Evolutionary conservation across 768 basidiomycete species (phyloP), one percentile per base, ranked within the genome.

Genomic region (Porphyrellus cyaneotinctus): DNA sequence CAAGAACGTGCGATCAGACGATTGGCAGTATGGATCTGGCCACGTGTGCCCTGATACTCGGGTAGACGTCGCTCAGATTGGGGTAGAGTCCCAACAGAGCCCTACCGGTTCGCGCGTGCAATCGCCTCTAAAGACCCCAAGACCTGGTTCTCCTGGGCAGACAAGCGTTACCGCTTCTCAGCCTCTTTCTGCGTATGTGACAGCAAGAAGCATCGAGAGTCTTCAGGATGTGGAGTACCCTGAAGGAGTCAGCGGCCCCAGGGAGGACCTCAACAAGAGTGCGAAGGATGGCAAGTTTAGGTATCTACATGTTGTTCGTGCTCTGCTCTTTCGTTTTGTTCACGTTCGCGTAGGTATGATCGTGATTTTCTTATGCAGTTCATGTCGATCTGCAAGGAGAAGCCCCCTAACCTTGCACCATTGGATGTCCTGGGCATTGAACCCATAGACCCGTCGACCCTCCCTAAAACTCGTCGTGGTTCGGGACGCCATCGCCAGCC

Each of bases 301-400:
- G 91, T 90, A 71, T 54, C 62, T 53, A 22, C 44, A 10, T 17
- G 14, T 31, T 3, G 13, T 11, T 22, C 3, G 0, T 15, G 7
- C 6, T 30, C 10, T 44, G 39, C 4, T 32, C 35, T 39, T 43
- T 43, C n/a, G 7, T 10, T 51, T 47, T 61, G 15, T 37, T 64
- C 39, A 57, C 17, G 18, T 44, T 46, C n/a, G 20, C 51, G 23
- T 22, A 92, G 95, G 64, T 99, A 99, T 67, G 93, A 97, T 68
- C 92, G 95, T 31, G 92, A 95, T 18, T 99, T 99, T 83, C 80
- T 99, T 22, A 72, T 99, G 53, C 95, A 99, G 67, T 99, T 99
- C 75, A 94, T 97, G 90, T 72, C 74, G 22, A 73, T 95, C 54
- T 98, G 97, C 78, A 90, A 84, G 70, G 95, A 97, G 74, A 94